Conservation (phyloP, 2,329 filamentous ascomycete species). For the Phyllosticta citriasiana region DNA sequence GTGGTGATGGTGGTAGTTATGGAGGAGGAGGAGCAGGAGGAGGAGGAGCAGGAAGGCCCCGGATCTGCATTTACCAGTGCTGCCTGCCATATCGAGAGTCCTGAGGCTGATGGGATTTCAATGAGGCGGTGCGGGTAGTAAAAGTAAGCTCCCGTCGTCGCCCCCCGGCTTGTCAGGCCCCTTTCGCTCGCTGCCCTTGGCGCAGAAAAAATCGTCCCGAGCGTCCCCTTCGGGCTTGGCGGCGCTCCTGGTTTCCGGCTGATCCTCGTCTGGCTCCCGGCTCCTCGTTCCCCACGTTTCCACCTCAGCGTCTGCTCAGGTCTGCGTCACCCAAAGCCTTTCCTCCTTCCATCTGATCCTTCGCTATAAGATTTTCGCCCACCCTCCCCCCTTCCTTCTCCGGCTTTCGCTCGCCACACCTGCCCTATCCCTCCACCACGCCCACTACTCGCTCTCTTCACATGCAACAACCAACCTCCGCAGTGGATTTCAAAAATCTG, state of each 20-base stretch:
- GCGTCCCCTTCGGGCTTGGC: slow-evolving; percentile 10
- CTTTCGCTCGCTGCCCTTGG: neutral
- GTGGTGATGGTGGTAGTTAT: too few relatives aligned
- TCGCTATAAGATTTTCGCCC: slow-evolving; percentile 23
- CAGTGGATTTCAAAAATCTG: slow-evolving; percentile 28
- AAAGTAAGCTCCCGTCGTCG: neutral
- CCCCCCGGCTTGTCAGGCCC: slow-evolving; percentile 3
- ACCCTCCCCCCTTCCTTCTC: slow-evolving; percentile 25
- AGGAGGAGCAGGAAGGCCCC: too few relatives aligned
- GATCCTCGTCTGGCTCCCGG: slow-evolving; percentile 10
- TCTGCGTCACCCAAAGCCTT: slow-evolving; percentile 15
- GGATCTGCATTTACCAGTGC: too few relatives aligned
- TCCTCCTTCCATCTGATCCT: neutral
- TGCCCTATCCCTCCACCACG: slow-evolving; percentile 3
- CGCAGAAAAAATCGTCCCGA: slow-evolving; percentile 10
- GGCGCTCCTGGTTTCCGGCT: slow-evolving; percentile 9
- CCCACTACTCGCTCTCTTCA: slow-evolving; percentile 16
- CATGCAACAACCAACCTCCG: slow-evolving; percentile 28
- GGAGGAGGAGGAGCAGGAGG: too few relatives aligned
- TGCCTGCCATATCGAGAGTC: too few relatives aligned
- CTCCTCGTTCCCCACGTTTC: slow-evolving; percentile 17
- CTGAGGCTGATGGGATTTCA: neutral
- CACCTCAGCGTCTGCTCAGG: neutral
- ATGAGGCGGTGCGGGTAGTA: neutral
- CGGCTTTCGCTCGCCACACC: slow-evolving; percentile 21